These are phyloP conservation scores for Brassica carinata DNA, from an alignment of 345 rosid genomes.

Conservation along the genomic window DNA sequence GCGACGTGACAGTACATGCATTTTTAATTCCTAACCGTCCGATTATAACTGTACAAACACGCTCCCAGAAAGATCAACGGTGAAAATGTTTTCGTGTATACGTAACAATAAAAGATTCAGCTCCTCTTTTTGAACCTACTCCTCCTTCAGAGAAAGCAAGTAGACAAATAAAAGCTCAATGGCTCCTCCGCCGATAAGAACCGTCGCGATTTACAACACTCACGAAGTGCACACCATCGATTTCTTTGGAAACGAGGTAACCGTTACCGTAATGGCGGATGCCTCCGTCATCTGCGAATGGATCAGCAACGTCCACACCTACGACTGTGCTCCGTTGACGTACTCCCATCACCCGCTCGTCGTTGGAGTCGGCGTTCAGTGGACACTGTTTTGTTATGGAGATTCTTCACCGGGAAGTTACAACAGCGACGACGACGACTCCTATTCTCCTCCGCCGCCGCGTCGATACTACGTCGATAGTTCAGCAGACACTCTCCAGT, in stretches of 20 bases:
- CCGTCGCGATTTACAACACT: not conserved
- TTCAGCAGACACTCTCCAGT: slow-evolving; percentile 40
- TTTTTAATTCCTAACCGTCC: no score
- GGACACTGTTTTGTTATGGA: slow-evolving; percentile 11
- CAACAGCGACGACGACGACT: not conserved
- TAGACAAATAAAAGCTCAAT: not conserved
- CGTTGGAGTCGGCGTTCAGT: slow-evolving; percentile 46
- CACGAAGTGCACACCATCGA: slow-evolving; percentile 2
- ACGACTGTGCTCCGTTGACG: not conserved
- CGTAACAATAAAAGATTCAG: not conserved
- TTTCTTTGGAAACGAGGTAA: slow-evolving; percentile 31
- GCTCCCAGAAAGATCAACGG: not conserved
- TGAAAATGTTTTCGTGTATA: no score
- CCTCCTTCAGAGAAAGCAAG: not conserved
- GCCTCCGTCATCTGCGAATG: slow-evolving; percentile 35
- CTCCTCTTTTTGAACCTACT: not conserved
- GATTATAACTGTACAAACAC: not conserved
- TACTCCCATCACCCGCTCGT: slow-evolving; percentile 7
- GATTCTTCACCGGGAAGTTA: not conserved
- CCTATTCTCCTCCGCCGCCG: not conserved
- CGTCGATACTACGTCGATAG: not conserved
- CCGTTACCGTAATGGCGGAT: slow-evolving; percentile 32
- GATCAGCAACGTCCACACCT: slow-evolving; percentile 9
- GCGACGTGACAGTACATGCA: no score
- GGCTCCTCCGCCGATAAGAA: slow-evolving; percentile 26